Conservation (phyloP, 805 yeast species). For the Candida odintsovae region DNA sequence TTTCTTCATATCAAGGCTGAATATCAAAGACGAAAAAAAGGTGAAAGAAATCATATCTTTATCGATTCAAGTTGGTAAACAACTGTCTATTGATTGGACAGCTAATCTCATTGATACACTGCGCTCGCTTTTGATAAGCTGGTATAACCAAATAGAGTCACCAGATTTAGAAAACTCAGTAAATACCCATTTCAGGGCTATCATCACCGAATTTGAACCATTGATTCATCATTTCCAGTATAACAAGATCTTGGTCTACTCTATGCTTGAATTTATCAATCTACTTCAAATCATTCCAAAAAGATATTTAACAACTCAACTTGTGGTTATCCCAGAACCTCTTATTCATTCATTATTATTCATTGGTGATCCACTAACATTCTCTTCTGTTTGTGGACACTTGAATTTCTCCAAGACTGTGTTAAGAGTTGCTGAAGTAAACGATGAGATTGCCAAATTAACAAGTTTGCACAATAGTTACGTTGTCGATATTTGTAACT, state of each 20-base stretch:
- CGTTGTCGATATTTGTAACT: conserved; percentile 50
- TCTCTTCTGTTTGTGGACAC: conserved; percentile 42
- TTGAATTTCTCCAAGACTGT: conserved; percentile 30
- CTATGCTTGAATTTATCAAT: conserved; percentile 8
- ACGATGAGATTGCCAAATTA: conserved; percentile 21
- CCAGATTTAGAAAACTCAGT: background rate
- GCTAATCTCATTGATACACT: conserved; percentile 6
- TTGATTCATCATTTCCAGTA: conserved; percentile 1
- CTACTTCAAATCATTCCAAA: conserved; percentile 18
- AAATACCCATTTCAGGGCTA: background rate
- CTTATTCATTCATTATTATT: conserved; percentile 34
- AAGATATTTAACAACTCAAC: conserved; percentile 14
- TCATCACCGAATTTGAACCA: background rate
- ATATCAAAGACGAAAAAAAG: background rate
- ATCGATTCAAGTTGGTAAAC: conserved; percentile 1
- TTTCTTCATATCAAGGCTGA: conserved; percentile 8
- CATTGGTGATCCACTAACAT: conserved; percentile 36
- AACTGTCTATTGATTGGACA: conserved; percentile 6
- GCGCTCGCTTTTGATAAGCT: background rate
- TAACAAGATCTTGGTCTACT: conserved; percentile 5
- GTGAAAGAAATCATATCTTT: conserved; percentile 1
- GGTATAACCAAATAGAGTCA: background rate
- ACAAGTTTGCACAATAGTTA: conserved; percentile 39
- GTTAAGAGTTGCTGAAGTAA: conserved; percentile 9
- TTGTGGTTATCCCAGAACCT: conserved; percentile 34